Conservation (phyloP, 768 basidiomycete species). For the Boletus barrowsii region DNA sequence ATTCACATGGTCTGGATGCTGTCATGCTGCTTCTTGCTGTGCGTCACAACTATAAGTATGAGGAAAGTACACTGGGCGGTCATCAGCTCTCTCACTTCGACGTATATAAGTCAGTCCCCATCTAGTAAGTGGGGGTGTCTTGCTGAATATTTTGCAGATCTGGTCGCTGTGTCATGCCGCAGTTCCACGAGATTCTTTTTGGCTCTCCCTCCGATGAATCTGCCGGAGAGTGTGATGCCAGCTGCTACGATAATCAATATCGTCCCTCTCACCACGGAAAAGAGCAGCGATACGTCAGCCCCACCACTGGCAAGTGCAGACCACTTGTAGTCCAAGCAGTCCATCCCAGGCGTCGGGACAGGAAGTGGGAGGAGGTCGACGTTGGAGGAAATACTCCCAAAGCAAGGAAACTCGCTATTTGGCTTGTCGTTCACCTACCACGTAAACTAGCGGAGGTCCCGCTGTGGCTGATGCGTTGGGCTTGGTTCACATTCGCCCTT, state of each 20-base stretch:
- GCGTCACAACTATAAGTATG: constrained; percentile 1
- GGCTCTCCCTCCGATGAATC: too few relatives aligned
- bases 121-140: background rate
- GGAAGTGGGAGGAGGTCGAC: background rate
- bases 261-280: constrained; percentile 11
- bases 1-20: too few relatives aligned
- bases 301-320: constrained; percentile 22
- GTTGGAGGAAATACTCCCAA: background rate
- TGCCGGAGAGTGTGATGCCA: too few relatives aligned
- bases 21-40: too few relatives aligned
- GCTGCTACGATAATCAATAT: constrained; percentile 19
- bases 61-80: too few relatives aligned
- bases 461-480: constrained; percentile 18
- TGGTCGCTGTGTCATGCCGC: too few relatives aligned
- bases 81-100: background rate
- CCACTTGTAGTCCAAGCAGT: constrained; percentile 24
- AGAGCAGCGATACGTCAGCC: constrained; percentile 23
- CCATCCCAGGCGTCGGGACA: background rate
- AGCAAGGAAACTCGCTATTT: constrained; percentile 15
- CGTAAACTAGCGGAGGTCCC: background rate
- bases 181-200: too few relatives aligned
- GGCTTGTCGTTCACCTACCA: constrained; percentile 6
- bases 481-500: constrained; percentile 14
- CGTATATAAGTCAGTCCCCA: constrained; percentile 4
- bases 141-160: background rate